Conservation (phyloP, 2,329 filamentous ascomycete species). For the Penicillium psychrosexuale region DNA sequence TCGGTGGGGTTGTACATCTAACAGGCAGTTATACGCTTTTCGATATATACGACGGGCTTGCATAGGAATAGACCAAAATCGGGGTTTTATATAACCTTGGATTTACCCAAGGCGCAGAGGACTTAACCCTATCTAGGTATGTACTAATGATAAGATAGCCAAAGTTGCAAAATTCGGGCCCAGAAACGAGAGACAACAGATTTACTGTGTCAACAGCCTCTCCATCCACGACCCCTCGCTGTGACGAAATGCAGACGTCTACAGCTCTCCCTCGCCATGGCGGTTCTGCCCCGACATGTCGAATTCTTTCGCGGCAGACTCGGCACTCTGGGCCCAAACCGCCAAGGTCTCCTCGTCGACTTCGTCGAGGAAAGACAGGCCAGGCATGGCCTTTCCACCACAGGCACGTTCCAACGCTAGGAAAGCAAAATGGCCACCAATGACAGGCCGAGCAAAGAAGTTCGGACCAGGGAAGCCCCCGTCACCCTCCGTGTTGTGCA, state of each 20-base stretch:
- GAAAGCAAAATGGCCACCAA: constrained; percentile 83
- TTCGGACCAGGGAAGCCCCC: constrained; percentile 70
- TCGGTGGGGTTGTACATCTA: background rate
- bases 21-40: background rate
- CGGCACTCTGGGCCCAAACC: constrained; percentile 23
- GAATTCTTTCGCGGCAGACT: constrained; percentile 24
- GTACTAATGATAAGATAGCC: constrained; percentile 8
- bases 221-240: background rate
- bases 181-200: background rate
- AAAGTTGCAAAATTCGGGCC: background rate
- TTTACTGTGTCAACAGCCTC: background rate
- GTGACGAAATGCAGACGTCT: background rate
- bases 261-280: constrained; percentile 27
- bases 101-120: background rate
- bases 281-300: constrained; percentile 10
- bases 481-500: constrained; percentile 75
- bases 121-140: background rate
- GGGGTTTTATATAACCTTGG: background rate
- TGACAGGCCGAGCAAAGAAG: constrained; percentile 79
- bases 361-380: constrained; percentile 50
- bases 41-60: background rate
- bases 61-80: background rate
- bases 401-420: constrained; percentile 78
- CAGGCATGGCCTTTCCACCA: constrained; percentile 62
- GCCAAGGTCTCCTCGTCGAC: constrained; percentile 21